These are phyloP conservation scores for Crithidia thermophila DNA, from an alignment of 208 protist genomes.

Conservation along the genomic window DNA sequence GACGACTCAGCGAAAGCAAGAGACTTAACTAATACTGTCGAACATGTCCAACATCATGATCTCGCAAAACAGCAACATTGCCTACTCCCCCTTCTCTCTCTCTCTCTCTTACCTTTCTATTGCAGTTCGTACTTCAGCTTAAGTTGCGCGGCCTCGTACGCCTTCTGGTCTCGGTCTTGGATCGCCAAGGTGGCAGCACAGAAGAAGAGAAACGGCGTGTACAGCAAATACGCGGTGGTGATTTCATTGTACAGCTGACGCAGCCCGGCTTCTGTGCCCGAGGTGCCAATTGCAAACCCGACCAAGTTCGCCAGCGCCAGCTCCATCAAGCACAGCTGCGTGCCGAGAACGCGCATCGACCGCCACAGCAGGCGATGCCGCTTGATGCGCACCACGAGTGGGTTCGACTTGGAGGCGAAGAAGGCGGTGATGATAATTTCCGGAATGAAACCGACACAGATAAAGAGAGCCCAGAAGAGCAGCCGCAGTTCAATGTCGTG, in stretches of 20 bases:
- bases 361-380: slow-evolving; percentile 39
- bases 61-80: not conserved
- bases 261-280: slow-evolving; percentile 19
- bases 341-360: slow-evolving; percentile 42
- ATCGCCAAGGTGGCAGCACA: slow-evolving; percentile 49
- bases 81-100: not conserved
- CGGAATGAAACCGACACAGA: slow-evolving; percentile 64
- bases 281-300: slow-evolving; percentile 60
- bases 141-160: slow-evolving; percentile 37
- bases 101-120: not conserved
- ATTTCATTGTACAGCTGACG: slow-evolving; percentile 27
- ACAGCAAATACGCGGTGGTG: slow-evolving; percentile 12
- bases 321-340: slow-evolving; percentile 43
- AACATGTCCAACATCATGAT: not conserved
- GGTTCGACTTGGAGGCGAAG: slow-evolving; percentile 37
- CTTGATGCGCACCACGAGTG: slow-evolving; percentile 27
- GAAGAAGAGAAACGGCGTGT: slow-evolving; percentile 44
- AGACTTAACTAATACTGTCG: not conserved
- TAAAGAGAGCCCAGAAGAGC: slow-evolving; percentile 72
- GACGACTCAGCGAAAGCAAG: not conserved
- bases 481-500: slow-evolving; percentile 86
- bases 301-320: slow-evolving; percentile 73
- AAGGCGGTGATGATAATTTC: slow-evolving; percentile 63
- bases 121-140: slow-evolving; percentile 42
- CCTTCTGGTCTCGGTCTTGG: slow-evolving; percentile 59